Evolutionary conservation across 2,329 filamentous ascomycete genomes (phyloP), one percentile per base, ranked within the genome.

Genomic region (Zopfia rhizophila): DNA sequence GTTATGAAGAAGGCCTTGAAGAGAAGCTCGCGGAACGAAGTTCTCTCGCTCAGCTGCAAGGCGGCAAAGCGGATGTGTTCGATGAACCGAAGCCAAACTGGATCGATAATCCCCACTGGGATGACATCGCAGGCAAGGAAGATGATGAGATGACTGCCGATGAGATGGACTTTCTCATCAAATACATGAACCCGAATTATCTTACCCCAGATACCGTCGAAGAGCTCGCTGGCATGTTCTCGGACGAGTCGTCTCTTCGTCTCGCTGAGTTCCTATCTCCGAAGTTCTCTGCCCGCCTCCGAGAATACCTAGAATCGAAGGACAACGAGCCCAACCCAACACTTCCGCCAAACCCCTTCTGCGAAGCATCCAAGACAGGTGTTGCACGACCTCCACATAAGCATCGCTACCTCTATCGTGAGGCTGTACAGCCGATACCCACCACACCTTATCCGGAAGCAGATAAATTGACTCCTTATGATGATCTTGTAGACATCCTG

Each of bases 371-470:
- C 3, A 60, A 75, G 75, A 51, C 82, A 77, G 29, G 73, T 75
- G 88, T 95, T 7, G 90, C 94, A 5, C 82, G 84, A 22, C 94
- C 94, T 27, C 94, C 94, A 0, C 92, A 99, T 75, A 99, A 99
- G 76, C 91, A 97, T 67, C 89, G 92, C 11, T 99, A 88, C 70
- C 78, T 96, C 2, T 99, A 94, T 72, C 82, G 90, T 48, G 85
- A 91, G 58, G 70, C 75, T 74, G 56, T 78, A 63, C 37, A 72
- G 18, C 65, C 60, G 2, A 61, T 65, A 18, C 62, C 66, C 8
- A 73, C 40, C 53, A 72, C 35, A 52, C 71, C 45, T 29, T 69
- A 63, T 48, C 63, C 55, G 38, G 58, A 60, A 11, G 82, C 90
- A 0, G 37, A 38, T 4, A 58, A 45, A 23, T 56, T 69, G 57